Evolutionary conservation across 495 filamentous ascomycete genomes (phyloP).

Genomic region (Hypoxylon crocopeplum): DNA sequence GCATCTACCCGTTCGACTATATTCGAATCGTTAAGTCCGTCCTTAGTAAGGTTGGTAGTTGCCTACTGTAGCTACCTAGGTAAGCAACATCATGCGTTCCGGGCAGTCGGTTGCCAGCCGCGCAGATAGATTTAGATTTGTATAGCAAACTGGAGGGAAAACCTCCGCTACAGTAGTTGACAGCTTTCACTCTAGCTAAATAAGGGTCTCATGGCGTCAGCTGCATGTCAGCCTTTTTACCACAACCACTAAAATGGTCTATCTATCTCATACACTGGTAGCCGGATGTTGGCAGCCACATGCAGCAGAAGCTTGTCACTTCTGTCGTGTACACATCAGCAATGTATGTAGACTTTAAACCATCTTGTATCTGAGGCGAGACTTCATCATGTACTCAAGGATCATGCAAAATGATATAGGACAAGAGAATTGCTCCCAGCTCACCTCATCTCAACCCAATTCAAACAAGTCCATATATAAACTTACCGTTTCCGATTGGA

Average conservation of each 20-base stretch:
- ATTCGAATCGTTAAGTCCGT: background rate
- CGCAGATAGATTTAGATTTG: too few species aligned
- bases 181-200: constrained; percentile 16
- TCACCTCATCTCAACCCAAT: too few species aligned
- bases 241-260: background rate
- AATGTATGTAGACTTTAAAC: constrained; percentile 10
- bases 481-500: background rate
- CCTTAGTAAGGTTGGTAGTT: background rate
- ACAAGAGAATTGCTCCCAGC: too few species aligned
- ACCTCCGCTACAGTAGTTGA: too few species aligned
- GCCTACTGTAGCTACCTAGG: background rate
- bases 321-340: too few species aligned
- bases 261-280: constrained; percentile 6
- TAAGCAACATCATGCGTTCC: constrained; percentile 15
- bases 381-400: background rate
- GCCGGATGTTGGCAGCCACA: constrained; percentile 11
- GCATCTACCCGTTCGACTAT: constrained; percentile 5
- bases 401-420: constrained; percentile 22
- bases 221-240: constrained; percentile 11
- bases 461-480: too few species aligned
- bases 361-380: constrained; percentile 1
- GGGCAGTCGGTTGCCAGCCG: constrained; percentile 12
- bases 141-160: too few species aligned
- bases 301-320: too few species aligned
- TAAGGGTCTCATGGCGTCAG: constrained; percentile 24